phyloP scores from a whole-genome alignment of 2,329 filamentous ascomycete genomes.

The Apiospora malaysiana region DNA sequence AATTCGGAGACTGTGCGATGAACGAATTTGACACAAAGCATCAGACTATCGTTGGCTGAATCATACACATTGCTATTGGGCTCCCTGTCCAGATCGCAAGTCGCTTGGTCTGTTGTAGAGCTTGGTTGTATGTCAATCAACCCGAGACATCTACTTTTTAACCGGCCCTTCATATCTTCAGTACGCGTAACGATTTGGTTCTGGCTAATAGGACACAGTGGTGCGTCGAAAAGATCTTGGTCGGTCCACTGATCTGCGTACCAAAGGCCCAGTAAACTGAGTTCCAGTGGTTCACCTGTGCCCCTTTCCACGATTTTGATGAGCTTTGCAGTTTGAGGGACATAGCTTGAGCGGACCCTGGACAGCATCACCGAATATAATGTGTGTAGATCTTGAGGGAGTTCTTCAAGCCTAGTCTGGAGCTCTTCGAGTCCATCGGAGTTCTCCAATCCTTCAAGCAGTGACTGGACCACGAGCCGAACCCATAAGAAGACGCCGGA shows the following conservation, averaged over 20 bases:
- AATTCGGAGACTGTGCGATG: constrained; percentile 16
- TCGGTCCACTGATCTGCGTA: constrained; percentile 29
- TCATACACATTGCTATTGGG: not conserved
- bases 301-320: not conserved
- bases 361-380: constrained; percentile 29
- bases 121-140: constrained; percentile 26
- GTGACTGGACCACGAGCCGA: constrained; percentile 29
- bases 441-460: constrained; percentile 30
- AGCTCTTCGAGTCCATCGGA: constrained; percentile 30
- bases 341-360: constrained; percentile 25
- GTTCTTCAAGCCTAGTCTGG: constrained; percentile 25
- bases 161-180: constrained; percentile 26
- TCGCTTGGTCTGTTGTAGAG: not conserved
- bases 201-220: constrained; percentile 22
- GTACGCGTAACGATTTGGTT: constrained; percentile 26
- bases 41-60: fast-evolving
- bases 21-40: not conserved
- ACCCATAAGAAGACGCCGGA: constrained; percentile 33
- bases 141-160: constrained; percentile 30
- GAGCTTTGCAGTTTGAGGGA: not conserved
- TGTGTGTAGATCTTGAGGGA: constrained; percentile 30
- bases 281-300: not conserved
- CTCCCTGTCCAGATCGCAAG: not conserved
- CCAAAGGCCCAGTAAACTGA: constrained; percentile 29
- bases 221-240: constrained; percentile 22